Evolutionary conservation across 495 filamentous ascomycete species (phyloP).

Genomic region (Neurospora sublineolata): DNA sequence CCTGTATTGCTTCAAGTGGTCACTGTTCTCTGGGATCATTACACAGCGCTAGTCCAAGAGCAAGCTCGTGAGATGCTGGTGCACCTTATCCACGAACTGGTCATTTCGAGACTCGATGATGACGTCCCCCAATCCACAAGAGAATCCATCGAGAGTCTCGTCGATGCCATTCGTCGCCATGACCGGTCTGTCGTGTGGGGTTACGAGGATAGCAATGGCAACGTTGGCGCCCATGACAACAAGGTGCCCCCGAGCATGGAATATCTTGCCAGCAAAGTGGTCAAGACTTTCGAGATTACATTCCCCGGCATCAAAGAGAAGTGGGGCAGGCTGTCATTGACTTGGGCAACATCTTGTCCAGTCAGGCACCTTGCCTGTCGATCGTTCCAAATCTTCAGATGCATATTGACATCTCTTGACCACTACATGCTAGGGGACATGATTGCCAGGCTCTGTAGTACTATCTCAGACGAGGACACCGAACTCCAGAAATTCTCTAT

Average conservation of each 20-base stretch:
- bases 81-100: constrained; percentile 91
- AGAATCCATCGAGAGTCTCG: constrained; percentile 69
- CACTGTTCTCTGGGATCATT: constrained; percentile 92
- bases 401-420: constrained; percentile 79
- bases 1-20: constrained; percentile 82
- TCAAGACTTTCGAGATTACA: constrained; percentile 71
- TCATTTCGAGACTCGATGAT: constrained; percentile 83
- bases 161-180: constrained; percentile 80
- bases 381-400: constrained; percentile 95
- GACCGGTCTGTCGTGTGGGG: constrained; percentile 80
- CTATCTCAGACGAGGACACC: constrained; percentile 80
- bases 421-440: constrained; percentile 92
- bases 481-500: constrained; percentile 94
- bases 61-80: constrained; percentile 96
- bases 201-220: constrained; percentile 83
- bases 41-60: constrained; percentile 88
- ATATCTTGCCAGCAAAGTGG: constrained; percentile 63
- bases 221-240: constrained; percentile 56
- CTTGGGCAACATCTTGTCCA: constrained; percentile 93
- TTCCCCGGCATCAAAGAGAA: constrained; percentile 82
- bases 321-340: constrained; percentile 79
- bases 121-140: constrained; percentile 52
- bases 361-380: constrained; percentile 93
- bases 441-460: constrained; percentile 87
- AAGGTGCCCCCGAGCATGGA: constrained; percentile 85